phyloP scores from a whole-genome alignment of 2,329 filamentous ascomycete genomes.

The Venturia effusa region DNA sequence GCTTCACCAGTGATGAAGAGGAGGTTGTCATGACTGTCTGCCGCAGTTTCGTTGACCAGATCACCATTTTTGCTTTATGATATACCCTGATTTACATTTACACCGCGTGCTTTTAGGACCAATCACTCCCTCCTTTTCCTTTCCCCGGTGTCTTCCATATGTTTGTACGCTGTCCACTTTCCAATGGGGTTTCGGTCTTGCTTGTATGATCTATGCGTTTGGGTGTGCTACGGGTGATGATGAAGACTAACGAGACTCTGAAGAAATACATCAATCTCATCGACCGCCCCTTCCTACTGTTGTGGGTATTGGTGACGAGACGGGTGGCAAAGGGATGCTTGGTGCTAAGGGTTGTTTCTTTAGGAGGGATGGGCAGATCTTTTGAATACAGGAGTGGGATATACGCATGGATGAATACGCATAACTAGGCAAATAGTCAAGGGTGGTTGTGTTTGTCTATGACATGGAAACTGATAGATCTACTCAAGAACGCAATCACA shows the following conservation, averaged over 20 bases:
- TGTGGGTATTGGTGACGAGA: neutral
- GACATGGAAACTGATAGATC: too few species aligned
- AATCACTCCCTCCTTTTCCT: neutral
- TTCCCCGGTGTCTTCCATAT: neutral
- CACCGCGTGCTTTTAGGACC: neutral
- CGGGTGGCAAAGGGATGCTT: neutral
- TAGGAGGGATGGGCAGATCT: conserved; percentile 5
- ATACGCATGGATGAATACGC: too few species aligned
- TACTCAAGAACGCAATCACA: too few species aligned
- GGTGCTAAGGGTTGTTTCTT: conserved; percentile 10
- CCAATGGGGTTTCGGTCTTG: too few species aligned
- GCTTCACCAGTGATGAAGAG: neutral
- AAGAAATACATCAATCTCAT: conserved; percentile 4
- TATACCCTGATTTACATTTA: neutral
- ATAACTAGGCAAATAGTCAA: too few species aligned
- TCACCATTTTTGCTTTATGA: neutral
- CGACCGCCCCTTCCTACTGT: neutral
- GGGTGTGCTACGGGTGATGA: neutral
- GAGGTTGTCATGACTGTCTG: neutral
- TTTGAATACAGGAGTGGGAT: neutral
- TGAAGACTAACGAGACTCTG: neutral
- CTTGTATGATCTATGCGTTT: neutral
- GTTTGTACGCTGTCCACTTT: neutral
- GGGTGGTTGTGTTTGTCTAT: too few species aligned
- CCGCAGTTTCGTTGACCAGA: neutral